These are phyloP conservation scores for Cinnamomum micranthum DNA, from an alignment of 164 flowering plant species.

Conservation along the genomic window DNA sequence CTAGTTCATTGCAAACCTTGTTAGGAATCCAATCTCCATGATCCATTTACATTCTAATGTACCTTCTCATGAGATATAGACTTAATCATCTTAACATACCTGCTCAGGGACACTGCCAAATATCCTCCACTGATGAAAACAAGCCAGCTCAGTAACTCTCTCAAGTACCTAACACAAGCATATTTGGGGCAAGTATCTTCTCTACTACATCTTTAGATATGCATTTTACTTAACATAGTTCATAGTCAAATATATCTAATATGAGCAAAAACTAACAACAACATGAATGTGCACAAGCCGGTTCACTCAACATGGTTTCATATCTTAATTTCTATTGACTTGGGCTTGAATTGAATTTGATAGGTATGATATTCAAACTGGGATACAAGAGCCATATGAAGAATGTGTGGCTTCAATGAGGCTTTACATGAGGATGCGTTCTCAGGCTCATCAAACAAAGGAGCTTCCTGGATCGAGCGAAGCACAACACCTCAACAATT, in stretches of 20 bases:
- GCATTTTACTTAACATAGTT: not conserved
- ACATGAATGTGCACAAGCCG: no score
- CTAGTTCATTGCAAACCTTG: not conserved
- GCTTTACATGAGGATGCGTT: slow-evolving; percentile 78
- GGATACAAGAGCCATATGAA: slow-evolving; percentile 85
- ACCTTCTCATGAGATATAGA: not conserved
- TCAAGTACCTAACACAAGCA: slow-evolving; percentile 77
- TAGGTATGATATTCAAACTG: slow-evolving; percentile 82
- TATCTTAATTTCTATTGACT: not conserved
- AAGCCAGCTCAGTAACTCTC: slow-evolving; percentile 93
- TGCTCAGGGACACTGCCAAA: slow-evolving; percentile 74
- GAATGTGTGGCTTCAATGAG: slow-evolving; percentile 85
- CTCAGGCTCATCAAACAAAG: slow-evolving; percentile 43
- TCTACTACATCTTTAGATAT: not conserved
- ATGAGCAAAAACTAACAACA: no score
- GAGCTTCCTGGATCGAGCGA: slow-evolving; percentile 55
- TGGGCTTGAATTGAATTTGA: not conserved
- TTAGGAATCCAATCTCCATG: not conserved
- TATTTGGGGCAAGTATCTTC: slow-evolving; percentile 59
- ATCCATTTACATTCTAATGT: not conserved
- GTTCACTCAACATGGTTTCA: not conserved
- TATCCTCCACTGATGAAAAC: slow-evolving; percentile 94
- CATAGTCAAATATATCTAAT: no score
- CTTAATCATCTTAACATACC: not conserved
- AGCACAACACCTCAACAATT: slow-evolving; percentile 57